These are phyloP conservation scores for Paraphaeosphaeria sporulosa DNA, from an alignment of 2,329 filamentous ascomycete genomes.

Conservation along the genomic window DNA sequence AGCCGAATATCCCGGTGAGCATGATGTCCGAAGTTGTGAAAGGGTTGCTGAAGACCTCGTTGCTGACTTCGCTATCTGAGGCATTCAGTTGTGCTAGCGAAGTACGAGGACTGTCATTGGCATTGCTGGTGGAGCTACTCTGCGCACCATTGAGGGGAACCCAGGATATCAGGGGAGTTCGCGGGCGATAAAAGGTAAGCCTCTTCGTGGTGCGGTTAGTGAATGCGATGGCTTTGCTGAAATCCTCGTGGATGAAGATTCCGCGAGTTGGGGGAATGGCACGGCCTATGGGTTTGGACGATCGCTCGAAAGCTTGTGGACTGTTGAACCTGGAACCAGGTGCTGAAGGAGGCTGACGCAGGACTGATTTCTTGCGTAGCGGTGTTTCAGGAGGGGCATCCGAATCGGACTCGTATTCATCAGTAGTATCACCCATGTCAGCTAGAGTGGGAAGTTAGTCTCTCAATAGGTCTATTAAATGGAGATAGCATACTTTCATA, in stretches of 20 bases:
- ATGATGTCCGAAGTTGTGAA: constrained; percentile 69
- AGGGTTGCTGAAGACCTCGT: constrained; percentile 43
- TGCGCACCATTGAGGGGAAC: constrained; percentile 38
- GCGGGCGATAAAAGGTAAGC: constrained; percentile 52
- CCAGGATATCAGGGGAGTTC: constrained; percentile 36
- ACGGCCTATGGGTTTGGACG: constrained; percentile 34
- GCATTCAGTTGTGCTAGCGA: constrained; percentile 45
- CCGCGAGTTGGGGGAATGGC: constrained; percentile 43
- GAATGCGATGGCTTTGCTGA: constrained; percentile 51
- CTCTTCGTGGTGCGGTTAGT: constrained; percentile 51
- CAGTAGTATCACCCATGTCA: constrained; percentile 68
- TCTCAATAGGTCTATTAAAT: constrained; percentile 25
- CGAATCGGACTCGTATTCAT: constrained; percentile 60
- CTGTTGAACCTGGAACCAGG: constrained; percentile 48
- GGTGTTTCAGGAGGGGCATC: constrained; percentile 57
- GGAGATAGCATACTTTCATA: constrained; percentile 63
- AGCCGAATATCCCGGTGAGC: constrained; percentile 73
- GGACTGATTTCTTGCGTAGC: constrained; percentile 50
- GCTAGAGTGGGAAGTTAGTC: constrained; percentile 60
- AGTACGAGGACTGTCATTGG: constrained; percentile 49
- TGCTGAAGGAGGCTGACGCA: constrained; percentile 59
- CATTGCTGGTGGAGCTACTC: constrained; percentile 50
- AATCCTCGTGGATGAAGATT: constrained; percentile 47
- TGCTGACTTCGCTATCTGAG: constrained; percentile 50
- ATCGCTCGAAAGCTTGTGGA: constrained; percentile 49